phyloP scores from a whole-genome alignment of 2,329 filamentous ascomycete genomes.

The Metarhizium brunneum region DNA sequence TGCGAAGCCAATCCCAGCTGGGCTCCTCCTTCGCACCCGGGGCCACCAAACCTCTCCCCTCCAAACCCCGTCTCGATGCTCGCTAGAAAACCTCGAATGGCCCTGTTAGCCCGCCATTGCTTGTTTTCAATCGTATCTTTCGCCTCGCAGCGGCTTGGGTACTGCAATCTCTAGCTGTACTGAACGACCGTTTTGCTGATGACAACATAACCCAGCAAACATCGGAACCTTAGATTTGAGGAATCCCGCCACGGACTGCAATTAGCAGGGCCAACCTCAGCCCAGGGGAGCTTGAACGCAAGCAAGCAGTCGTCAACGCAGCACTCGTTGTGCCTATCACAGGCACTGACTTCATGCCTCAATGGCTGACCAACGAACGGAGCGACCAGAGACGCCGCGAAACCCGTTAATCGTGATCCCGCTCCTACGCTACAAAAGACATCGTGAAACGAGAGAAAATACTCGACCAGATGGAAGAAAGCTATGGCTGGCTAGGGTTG shows the following conservation, averaged over 20 bases:
- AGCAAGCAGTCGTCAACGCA: slow-evolving; percentile 13
- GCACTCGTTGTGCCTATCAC: slow-evolving; percentile 20
- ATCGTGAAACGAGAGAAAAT: slow-evolving; percentile 16
- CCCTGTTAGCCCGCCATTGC: slow-evolving; percentile 16
- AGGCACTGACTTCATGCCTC: slow-evolving; percentile 1
- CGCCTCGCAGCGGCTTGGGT: slow-evolving; percentile 13
- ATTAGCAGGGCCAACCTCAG: slow-evolving; percentile 26
- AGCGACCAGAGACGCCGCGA: slow-evolving; percentile 12
- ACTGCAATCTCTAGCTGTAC: slow-evolving; percentile 19
- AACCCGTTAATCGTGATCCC: slow-evolving; percentile 14
- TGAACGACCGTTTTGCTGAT: slow-evolving; percentile 19
- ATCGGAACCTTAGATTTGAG: slow-evolving; percentile 6
- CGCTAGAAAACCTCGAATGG: slow-evolving; percentile 19
- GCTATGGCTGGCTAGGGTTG: slow-evolving; percentile 14
- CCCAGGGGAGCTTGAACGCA: slow-evolving; percentile 23
- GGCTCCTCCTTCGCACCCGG: too few relatives aligned
- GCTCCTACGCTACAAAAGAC: slow-evolving; percentile 16
- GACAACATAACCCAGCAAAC: slow-evolving; percentile 24
- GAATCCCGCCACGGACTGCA: slow-evolving; percentile 32
- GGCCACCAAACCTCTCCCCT: slow-evolving; percentile 7
- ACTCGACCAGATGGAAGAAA: slow-evolving; percentile 14
- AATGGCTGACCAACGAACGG: background rate
- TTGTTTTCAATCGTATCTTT: slow-evolving; percentile 17
- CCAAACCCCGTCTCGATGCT: slow-evolving; percentile 11
- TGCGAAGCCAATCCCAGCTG: too few relatives aligned